phyloP scores from a whole-genome alignment of 768 basidiomycete genomes.

The Calocera cornea region DNA sequence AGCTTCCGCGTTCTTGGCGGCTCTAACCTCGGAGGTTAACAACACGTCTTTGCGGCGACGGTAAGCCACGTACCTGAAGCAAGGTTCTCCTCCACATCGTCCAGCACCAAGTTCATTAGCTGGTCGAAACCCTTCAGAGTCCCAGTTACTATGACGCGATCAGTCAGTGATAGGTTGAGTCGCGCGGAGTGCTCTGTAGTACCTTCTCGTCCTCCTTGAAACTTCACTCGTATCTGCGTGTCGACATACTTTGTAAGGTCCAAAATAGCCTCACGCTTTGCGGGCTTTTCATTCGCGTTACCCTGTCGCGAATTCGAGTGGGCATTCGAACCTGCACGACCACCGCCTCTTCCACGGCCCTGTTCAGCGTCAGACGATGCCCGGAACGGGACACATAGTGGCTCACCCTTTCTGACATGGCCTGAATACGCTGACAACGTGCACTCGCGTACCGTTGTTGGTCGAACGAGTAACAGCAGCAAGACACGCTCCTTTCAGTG shows the following conservation, averaged over 20 bases:
- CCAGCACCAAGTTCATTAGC: slow-evolving; percentile 88
- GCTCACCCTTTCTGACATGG: not conserved
- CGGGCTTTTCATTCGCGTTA: slow-evolving; percentile 44
- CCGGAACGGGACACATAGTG: not conserved
- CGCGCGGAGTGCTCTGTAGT: slow-evolving; percentile 11
- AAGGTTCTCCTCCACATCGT: slow-evolving; percentile 80
- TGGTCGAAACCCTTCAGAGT: slow-evolving; percentile 94
- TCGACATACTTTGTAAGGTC: slow-evolving; percentile 91
- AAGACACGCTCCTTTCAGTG: not conserved
- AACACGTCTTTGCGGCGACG: not conserved
- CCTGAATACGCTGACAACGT: not conserved
- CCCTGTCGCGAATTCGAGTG: slow-evolving; percentile 32
- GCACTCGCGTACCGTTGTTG: not conserved
- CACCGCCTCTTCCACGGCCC: slow-evolving; percentile 30
- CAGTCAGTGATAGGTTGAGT: not conserved
- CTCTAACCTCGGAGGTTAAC: slow-evolving; percentile 7
- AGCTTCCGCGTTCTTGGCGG: slow-evolving; percentile 27
- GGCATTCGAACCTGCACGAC: slow-evolving; percentile 33
- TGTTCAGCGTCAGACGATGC: slow-evolving; percentile 21
- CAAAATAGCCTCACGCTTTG: slow-evolving; percentile 81
- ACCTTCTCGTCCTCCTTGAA: slow-evolving; percentile 97
- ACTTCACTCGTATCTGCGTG: slow-evolving; percentile 86
- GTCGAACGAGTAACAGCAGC: not conserved
- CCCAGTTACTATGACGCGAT: slow-evolving; percentile 53
- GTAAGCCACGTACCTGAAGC: slow-evolving; percentile 36